Evolutionary conservation across 352 stramenopile genomes (phyloP), one percentile per base, ranked within the genome.

Genomic region (Phytophthora pistaciae): DNA sequence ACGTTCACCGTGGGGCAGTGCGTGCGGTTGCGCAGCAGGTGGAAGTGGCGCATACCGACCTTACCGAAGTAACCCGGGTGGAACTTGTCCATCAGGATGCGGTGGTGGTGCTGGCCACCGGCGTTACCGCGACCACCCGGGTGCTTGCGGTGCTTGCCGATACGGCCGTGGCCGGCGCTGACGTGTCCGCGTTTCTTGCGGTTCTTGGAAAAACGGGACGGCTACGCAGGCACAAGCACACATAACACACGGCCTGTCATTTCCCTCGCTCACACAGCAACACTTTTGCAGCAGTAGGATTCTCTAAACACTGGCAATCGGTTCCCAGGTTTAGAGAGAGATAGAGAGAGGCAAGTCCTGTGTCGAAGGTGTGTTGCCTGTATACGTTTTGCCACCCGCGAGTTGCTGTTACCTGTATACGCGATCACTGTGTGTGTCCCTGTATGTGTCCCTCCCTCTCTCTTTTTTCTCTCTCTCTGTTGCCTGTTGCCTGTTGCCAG

Each of bases 1-100:
- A 99, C 79, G 89, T 99, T 99, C 70, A 99, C 90, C 31, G 97
- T 99, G 50, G 98, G 97, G 84, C 96, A 99, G 93, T 98, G 98
- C 66, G 89, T 87, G 62, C 97, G 88, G 90, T 99, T 99, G 66
- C 91, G 91, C 70, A 99, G 88, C 60, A 99, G 50, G 82, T 99
- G 98, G 87, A 99, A 99, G 64, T 99, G 98, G 77, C 98, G 95
- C 98, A 99, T 99, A 97, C 98, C 98, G 70, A 99, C 98, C 92
- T 99, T 99, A 96, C 98, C 98, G 79, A 99, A 99, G 93, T 99
- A 99, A 98, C 98, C 98, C 84, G 98, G 98, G 83, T 99, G 98
- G 85, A 99, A 99, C 91, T 99, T 99, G 93, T 99, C 98, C 80
- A 99, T 98, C 53, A 99, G 91, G 88, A 99, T 99, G 76, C 98